These are phyloP conservation scores for Rhodosporidiobolus sp. DNA, from an alignment of 768 basidiomycete genomes.

Conservation along the genomic window DNA sequence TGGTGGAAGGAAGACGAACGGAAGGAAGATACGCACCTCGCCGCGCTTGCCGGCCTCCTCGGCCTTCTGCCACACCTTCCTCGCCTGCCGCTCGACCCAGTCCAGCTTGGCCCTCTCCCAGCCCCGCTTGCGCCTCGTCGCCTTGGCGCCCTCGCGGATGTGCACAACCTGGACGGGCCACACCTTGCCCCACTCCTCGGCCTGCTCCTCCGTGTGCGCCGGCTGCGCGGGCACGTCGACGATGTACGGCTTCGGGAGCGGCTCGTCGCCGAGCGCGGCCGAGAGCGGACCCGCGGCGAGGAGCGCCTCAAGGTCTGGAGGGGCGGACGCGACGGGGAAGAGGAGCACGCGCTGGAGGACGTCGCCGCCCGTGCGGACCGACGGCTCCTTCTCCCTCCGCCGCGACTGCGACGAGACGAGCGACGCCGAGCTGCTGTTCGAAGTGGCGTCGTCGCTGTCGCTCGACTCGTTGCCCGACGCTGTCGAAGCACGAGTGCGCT, in stretches of 20 bases:
- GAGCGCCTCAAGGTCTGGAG: constrained; percentile 11
- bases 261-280: neutral
- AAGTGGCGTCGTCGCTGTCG: neutral
- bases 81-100: constrained; percentile 75
- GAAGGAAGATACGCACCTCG: constrained; percentile 69
- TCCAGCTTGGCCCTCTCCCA: constrained; percentile 52
- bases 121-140: constrained; percentile 63
- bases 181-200: constrained; percentile 49
- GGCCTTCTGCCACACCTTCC: constrained; percentile 57
- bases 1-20: constrained; percentile 10
- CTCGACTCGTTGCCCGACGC: neutral
- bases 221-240: constrained; percentile 59
- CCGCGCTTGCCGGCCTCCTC: constrained; percentile 53
- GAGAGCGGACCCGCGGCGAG: constrained; percentile 19
- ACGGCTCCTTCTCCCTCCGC: neutral
- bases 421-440: too few relatives aligned
- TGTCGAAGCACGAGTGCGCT: neutral
- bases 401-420: neutral
- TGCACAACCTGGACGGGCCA: constrained; percentile 70
- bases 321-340: constrained; percentile 26
- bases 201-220: constrained; percentile 54
- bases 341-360: constrained; percentile 23
- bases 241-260: constrained; percentile 13
- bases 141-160: constrained; percentile 53
- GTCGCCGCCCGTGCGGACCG: constrained; percentile 11